These are phyloP conservation scores for Eucalyptus sp. DNA, from an alignment of 345 rosid genomes.

Conservation along the genomic window DNA sequence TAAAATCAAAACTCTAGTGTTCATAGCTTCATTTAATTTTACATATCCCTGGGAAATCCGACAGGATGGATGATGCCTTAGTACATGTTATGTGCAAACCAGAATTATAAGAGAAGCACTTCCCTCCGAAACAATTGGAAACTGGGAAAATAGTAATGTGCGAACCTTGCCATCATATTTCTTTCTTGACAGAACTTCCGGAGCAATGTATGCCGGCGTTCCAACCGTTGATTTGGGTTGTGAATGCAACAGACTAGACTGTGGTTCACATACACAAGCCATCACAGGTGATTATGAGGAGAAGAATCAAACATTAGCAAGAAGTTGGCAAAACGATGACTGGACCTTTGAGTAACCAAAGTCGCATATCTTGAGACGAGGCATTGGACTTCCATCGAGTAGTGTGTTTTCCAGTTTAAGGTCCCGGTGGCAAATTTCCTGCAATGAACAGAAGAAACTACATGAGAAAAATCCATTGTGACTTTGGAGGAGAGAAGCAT, in stretches of 20 bases:
- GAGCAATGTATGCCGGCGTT: slow-evolving; percentile 72
- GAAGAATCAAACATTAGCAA: not conserved
- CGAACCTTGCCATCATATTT: slow-evolving; percentile 71
- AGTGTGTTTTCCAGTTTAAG: slow-evolving; percentile 10
- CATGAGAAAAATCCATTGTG: not conserved
- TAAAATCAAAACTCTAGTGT: not conserved
- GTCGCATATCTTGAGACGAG: slow-evolving; percentile 13
- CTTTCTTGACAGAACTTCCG: slow-evolving; percentile 54
- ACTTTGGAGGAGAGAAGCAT: not conserved
- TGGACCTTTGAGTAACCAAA: slow-evolving; percentile 11
- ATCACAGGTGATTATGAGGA: not conserved
- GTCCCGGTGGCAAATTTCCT: slow-evolving; percentile 15
- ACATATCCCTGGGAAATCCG: not conserved
- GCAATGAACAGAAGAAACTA: not conserved
- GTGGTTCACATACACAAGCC: not conserved
- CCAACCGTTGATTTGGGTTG: slow-evolving; percentile 73
- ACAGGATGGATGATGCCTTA: not conserved
- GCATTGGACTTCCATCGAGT: slow-evolving; percentile 4
- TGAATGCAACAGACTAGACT: slow-evolving; percentile 62
- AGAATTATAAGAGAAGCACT: not conserved
- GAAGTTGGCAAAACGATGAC: not conserved
- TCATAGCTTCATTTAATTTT: not conserved
- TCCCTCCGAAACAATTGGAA: not conserved
- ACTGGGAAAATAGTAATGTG: not conserved
- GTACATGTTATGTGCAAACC: not conserved